These are phyloP conservation scores for Pistacia integerrima DNA, from an alignment of 345 rosid species.

Conservation along the genomic window DNA sequence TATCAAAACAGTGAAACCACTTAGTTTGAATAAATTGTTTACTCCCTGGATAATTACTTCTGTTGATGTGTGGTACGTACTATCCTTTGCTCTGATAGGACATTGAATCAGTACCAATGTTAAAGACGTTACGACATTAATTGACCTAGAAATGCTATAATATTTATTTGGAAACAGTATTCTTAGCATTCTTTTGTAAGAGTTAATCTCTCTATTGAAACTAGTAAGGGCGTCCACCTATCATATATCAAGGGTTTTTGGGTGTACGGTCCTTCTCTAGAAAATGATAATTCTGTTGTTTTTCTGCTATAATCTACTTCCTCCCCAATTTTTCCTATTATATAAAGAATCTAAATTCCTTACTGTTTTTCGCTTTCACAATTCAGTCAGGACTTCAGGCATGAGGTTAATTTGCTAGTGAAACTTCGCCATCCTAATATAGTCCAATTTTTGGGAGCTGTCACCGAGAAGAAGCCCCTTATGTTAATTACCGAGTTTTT, in stretches of 20 bases:
- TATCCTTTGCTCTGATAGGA: constrained; percentile 8
- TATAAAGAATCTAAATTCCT: constrained; percentile 13
- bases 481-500: constrained; percentile 95
- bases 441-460: constrained; percentile 98
- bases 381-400: constrained; percentile 98
- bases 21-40: not conserved
- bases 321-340: not conserved
- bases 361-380: constrained; percentile 24
- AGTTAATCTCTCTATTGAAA: not conserved
- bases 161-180: constrained; percentile 2
- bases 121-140: not conserved
- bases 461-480: constrained; percentile 98
- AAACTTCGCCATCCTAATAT: constrained; percentile 99
- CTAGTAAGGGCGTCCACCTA: not conserved
- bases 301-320: constrained; percentile 14
- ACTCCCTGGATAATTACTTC: not conserved
- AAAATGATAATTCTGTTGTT: constrained; percentile 17
- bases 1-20: not conserved
- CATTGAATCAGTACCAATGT: constrained; percentile 4
- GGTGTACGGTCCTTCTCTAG: constrained; percentile 5
- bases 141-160: not conserved
- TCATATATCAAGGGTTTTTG: not conserved
- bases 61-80: constrained; percentile 3
- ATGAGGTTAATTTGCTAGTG: constrained; percentile 93
- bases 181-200: not conserved